Evolutionary conservation across 2,329 filamentous ascomycete species (phyloP).

Genomic region (Ascosphaera aggregata): DNA sequence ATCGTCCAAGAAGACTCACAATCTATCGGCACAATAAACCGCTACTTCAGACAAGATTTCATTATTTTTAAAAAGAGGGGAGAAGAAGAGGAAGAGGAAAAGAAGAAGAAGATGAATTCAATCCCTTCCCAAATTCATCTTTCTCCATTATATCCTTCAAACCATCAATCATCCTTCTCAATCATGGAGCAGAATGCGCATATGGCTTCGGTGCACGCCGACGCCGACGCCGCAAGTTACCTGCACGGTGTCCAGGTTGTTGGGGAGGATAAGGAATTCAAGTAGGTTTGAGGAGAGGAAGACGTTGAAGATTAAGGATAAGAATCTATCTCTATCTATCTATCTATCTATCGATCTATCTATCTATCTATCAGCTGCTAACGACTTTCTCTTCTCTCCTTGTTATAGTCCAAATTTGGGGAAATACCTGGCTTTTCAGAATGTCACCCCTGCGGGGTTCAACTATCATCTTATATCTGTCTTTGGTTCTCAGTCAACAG

Average conservation of each 20-base stretch:
- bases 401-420: constrained; percentile 44
- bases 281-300: constrained; percentile 33
- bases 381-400: constrained; percentile 4
- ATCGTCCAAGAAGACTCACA: no score
- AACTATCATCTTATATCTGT: constrained; percentile 99
- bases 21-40: no score
- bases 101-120: no score
- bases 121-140: no score
- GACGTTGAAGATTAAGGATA: constrained; percentile 2
- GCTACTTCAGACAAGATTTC: no score
- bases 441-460: constrained; percentile 75
- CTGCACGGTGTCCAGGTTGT: constrained; percentile 94
- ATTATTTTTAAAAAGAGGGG: no score
- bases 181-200: constrained; percentile 23
- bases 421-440: constrained; percentile 56
- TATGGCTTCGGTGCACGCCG: constrained; percentile 20
- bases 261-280: constrained; percentile 90
- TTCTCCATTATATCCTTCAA: no score
- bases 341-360: background rate
- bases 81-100: no score
- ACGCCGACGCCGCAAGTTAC: constrained; percentile 27
- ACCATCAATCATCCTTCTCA: no score
- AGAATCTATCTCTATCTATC: background rate
- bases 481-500: constrained; percentile 95
- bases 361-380: no score